Base-by-base conservation (phyloP, 164 flowering plant genomes). In the Dillenia suffruticosa region DNA sequence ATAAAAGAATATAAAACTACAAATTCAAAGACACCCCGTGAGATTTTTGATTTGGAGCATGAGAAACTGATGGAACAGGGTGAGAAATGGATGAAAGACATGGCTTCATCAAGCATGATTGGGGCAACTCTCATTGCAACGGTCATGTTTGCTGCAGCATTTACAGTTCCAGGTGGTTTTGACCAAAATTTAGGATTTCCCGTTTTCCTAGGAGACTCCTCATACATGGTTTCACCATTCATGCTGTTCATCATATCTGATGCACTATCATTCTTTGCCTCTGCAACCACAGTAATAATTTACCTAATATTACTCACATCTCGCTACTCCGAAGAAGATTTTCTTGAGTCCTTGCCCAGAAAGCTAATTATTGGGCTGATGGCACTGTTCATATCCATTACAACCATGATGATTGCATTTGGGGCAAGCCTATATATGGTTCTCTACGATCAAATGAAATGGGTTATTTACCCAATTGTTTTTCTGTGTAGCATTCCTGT, bases 51-150 rank as follows among this genome's bases (percentile, higher is more conserved):
- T 0, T 63, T 72, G 16, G 43, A 45, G 7, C 77, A 73, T 32
- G 24, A 46, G 10, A 51, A 40, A 0, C n/a, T 69, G 46, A 8
- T 9, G 10, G 46, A 44, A 16, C 57, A 65, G 6, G 76, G 70
- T 1, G 73, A 73, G 49, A 40, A 57, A 24, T 68, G 69, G 76
- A 64, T 72, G 69, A 72, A 62, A 17, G 12, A 54, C 9, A 62
- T 58, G 10, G 65, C 65, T 8, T 2, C 46, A 2, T 57, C 72
- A 1, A 47, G 65, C 26, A 61, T 45, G 11, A 45, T 72, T 10
- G 72, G 61, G 3, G 69, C 62, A 1, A 53, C 73, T 7, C 68
- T 73, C n/a, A 65, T 66, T 24, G 60, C 65, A 2, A 62, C 70
- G 6, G 54, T 69, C 1, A 63, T 63, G 59, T 73, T 73, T 55